A percentile compares a stretch with the other conserved stretches of the same genome.
phyloP scores from a whole-genome alignment of 1,284 basidiomycete genomes.

The Melanopsichium pennsylvanicum region DNA sequence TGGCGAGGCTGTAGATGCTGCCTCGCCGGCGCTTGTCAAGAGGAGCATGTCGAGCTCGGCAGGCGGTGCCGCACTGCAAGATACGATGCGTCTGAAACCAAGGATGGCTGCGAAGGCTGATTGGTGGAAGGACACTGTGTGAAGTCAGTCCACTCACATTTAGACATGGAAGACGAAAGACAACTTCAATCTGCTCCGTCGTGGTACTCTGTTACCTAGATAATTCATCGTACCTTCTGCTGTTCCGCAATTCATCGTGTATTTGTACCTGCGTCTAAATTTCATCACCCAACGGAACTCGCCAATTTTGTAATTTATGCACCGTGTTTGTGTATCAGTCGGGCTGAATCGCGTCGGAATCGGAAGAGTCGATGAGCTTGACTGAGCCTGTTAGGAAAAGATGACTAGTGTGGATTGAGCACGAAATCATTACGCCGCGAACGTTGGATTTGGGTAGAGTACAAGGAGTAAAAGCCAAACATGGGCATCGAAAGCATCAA shows the following conservation, averaged over 20 bases:
- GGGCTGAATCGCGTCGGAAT: too few species aligned
- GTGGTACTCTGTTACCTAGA: too few species aligned
- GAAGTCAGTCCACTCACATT: too few species aligned
- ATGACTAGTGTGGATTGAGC: neutral
- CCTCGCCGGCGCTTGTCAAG: slow-evolving; percentile 28
- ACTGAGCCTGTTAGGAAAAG: neutral
- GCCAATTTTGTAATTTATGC: too few species aligned
- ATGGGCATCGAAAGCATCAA: too few species aligned
- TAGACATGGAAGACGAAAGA: too few species aligned
- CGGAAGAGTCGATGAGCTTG: too few species aligned
- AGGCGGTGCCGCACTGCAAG: slow-evolving; percentile 1
- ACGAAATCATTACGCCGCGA: slow-evolving; percentile 13
- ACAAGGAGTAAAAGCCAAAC: slow-evolving; percentile 9
- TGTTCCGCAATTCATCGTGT: slow-evolving; percentile 8
- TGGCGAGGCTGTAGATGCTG: slow-evolving; percentile 18
- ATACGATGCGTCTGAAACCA: slow-evolving; percentile 29
- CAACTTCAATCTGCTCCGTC: too few species aligned
- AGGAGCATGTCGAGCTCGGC: slow-evolving; percentile 10
- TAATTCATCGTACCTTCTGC: too few species aligned
- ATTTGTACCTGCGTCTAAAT: slow-evolving; percentile 15
- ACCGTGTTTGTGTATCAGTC: too few species aligned
- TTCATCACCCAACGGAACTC: too few species aligned
- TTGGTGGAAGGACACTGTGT: slow-evolving; percentile 46
- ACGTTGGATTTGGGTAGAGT: slow-evolving; percentile 12
- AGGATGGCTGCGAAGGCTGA: slow-evolving; percentile 35